Evolutionary conservation across 2,329 filamentous ascomycete species (phyloP).

Genomic region (Aureobasidium lini): DNA sequence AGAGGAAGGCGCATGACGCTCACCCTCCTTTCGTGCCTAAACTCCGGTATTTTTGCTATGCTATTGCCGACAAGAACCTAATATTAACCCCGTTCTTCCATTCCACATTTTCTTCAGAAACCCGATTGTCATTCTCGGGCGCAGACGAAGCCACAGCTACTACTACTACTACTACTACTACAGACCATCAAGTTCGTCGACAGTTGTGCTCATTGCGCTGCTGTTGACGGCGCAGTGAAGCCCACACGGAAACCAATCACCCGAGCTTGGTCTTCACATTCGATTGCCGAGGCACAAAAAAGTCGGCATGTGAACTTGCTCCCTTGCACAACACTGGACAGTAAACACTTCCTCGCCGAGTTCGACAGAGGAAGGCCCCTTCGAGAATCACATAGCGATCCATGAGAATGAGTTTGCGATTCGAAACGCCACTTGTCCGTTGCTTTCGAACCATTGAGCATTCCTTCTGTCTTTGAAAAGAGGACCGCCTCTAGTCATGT

Average conservation of each 20-base stretch:
- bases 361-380: no score
- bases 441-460: no score
- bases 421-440: no score
- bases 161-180: background rate
- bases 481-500: no score
- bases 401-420: no score
- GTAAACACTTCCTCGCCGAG: no score
- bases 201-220: background rate
- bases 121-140: background rate
- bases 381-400: no score
- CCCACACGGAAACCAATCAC: background rate
- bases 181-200: background rate
- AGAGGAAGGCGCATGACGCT: background rate
- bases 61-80: background rate
- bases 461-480: no score
- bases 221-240: background rate
- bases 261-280: background rate
- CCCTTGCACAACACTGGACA: background rate
- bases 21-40: background rate
- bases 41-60: background rate
- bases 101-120: background rate
- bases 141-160: background rate
- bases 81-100: background rate
- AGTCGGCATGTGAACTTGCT: background rate
- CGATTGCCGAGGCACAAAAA: conserved; percentile 1